Base-by-base conservation (phyloP, 352 stramenopile species). In the Phytopythium aichiense region DNA sequence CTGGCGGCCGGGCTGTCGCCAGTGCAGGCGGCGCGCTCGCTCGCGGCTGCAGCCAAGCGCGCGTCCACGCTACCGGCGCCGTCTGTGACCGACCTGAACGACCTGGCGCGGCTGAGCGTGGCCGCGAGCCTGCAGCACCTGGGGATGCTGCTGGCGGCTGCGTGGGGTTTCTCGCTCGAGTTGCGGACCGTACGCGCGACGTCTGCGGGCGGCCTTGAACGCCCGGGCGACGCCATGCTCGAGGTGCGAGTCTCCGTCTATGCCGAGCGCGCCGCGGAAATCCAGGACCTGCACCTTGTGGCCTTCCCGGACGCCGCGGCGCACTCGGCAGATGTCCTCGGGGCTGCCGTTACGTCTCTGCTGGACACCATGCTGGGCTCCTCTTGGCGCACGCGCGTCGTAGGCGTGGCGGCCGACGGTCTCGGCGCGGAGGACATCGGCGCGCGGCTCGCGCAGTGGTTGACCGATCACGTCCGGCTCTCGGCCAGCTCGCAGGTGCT, bases 81-180 rank as follows among this genome's bases (percentile, higher is more conserved):
- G 50, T 28, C 50, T n/a, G 18, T 31, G 11, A 15, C 51, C 16
- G 51, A 58, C n/a, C 42, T 63, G 4, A 53, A 67, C 7, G 65
- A 60, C 5, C 61, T 76, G 1, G 64, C 72, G 50, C 74, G 69
- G 15, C 64, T 87, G 40, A 61, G 55, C 4, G 60, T 71, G 6
- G 43, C 71, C 5, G 51, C 56, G 35, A 84, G 71, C 43, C 49
- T 84, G 38, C 53, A 73, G 8, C 43, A 66, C 31, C 45, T 76
- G 7, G 55, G 64, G 15, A 49, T 56, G 46, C 52, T 82, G 9
- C 35, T 87, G n/a, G 31, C 62, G 5, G 40, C 56, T 11, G 62
- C 63, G n/a, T 79, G 68, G 74, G 62, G 60, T 11, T 83, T 84
- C 42, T 77, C 70, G 1, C 58, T 87, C 25, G 68, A 66, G 7